These are phyloP conservation scores for Vishniacozyma victoriae DNA, from an alignment of 768 basidiomycete genomes.

Conservation along the genomic window DNA sequence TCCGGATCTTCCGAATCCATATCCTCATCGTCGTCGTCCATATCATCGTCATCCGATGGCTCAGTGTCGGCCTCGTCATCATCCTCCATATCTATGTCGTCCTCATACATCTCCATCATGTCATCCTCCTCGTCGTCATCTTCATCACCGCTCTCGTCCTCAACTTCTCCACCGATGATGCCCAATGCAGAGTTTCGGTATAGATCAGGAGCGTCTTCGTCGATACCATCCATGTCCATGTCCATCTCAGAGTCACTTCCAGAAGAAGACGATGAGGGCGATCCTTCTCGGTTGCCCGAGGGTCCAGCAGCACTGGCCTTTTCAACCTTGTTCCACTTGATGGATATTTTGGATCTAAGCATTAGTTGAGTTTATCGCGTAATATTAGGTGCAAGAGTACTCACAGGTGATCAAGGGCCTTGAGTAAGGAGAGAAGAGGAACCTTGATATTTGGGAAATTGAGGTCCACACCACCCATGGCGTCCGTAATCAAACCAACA, in stretches of 20 bases:
- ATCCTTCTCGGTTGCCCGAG: slow-evolving; percentile 43
- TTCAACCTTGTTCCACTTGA: slow-evolving; percentile 81
- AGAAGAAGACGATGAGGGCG: slow-evolving; percentile 76
- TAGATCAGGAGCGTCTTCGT: too few relatives aligned
- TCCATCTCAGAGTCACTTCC: slow-evolving; percentile 49
- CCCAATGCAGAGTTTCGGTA: not conserved
- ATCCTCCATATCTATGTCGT: slow-evolving; percentile 32
- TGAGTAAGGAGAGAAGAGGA: slow-evolving; percentile 77
- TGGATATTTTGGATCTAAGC: slow-evolving; percentile 83
- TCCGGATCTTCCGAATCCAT: slow-evolving; percentile 13
- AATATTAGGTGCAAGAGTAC: slow-evolving; percentile 36
- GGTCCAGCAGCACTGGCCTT: slow-evolving; percentile 43
- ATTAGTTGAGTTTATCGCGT: not conserved
- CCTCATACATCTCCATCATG: slow-evolving; percentile 15
- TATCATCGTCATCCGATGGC: slow-evolving; percentile 28
- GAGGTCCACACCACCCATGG: slow-evolving; percentile 85
- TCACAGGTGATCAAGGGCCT: slow-evolving; percentile 83
- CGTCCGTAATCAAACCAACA: slow-evolving; percentile 77
- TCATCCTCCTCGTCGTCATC: slow-evolving; percentile 53
- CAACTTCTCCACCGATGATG: slow-evolving; percentile 55
- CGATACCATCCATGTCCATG: slow-evolving; percentile 25
- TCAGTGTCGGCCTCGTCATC: slow-evolving; percentile 34
- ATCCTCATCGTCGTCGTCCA: slow-evolving; percentile 34
- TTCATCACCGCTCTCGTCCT: slow-evolving; percentile 58
- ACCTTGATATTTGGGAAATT: slow-evolving; percentile 87